A percentile compares a stretch with the other conserved stretches of the same genome.
phyloP scores from a whole-genome alignment of 306 rosid genomes.

The Acacia acuminata region DNA sequence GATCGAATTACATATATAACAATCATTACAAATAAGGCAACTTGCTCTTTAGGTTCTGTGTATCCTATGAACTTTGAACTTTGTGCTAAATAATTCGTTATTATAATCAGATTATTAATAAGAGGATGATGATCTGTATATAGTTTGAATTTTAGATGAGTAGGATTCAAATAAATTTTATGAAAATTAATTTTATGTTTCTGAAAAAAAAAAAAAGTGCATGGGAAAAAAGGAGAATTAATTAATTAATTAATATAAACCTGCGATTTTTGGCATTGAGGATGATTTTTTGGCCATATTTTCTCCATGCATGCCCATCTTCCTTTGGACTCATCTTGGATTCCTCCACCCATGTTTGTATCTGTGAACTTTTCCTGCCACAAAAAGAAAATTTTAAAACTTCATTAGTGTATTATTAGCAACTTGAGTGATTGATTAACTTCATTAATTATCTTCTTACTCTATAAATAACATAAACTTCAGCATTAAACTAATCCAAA shows the following conservation, averaged over 20 bases:
- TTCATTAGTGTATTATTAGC: background rate
- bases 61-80: background rate
- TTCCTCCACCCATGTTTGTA: conserved; percentile 39
- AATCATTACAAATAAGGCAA: background rate
- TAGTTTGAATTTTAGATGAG: background rate
- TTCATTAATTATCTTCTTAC: background rate
- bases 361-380: conserved; percentile 47
- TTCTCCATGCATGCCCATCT: conserved; percentile 81
- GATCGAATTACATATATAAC: no score
- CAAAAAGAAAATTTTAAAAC: background rate
- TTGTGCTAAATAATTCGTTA: background rate
- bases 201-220: background rate
- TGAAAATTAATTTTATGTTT: background rate
- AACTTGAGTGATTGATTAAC: background rate
- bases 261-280: conserved; percentile 45
- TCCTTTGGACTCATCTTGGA: conserved; percentile 33
- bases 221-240: background rate
- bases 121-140: background rate
- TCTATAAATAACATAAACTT: background rate
- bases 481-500: background rate
- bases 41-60: background rate
- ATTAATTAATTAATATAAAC: conserved; percentile 7
- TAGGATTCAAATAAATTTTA: no score
- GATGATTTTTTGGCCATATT: conserved; percentile 72
- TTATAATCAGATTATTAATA: background rate